Evolutionary conservation across 345 rosid species (phyloP).

Genomic region (Bretschneidera sinensis): DNA sequence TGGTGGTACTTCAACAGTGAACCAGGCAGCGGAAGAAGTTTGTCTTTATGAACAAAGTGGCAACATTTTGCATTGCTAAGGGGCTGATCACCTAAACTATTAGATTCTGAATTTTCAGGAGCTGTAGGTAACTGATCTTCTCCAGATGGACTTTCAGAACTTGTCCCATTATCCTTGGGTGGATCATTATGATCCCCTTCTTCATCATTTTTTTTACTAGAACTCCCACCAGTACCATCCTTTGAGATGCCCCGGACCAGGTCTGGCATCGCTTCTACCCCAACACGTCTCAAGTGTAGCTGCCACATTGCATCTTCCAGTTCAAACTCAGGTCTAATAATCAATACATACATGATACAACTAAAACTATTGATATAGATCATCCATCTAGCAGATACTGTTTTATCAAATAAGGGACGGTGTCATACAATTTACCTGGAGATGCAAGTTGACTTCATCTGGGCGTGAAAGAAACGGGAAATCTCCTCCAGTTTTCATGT

Average conservation of each 20-base stretch:
- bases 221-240: conserved; percentile 52
- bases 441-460: conserved; percentile 95
- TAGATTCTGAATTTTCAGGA: conserved; percentile 50
- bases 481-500: conserved; percentile 86
- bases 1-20: conserved; percentile 20
- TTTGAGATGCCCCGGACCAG: conserved; percentile 53
- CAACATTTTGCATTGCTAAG: conserved; percentile 22
- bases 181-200: conserved; percentile 42
- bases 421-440: conserved; percentile 53
- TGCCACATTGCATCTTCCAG: conserved; percentile 26
- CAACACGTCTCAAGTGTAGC: conserved; percentile 90
- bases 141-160: conserved; percentile 35
- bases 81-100: conserved; percentile 37
- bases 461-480: conserved; percentile 96
- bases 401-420: no score
- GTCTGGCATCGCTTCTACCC: conserved; percentile 76
- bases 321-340: background rate
- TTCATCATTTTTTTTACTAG: conserved; percentile 39
- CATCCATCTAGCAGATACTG: no score
- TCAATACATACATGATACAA: background rate
- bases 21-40: conserved; percentile 7
- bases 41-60: conserved; percentile 6
- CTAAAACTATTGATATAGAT: background rate
- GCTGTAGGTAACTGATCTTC: conserved; percentile 34
- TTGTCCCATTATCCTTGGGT: conserved; percentile 32